These are phyloP conservation scores for Tolypocladium ovalisporum DNA, from an alignment of 2,329 filamentous ascomycete species.

Conservation along the genomic window DNA sequence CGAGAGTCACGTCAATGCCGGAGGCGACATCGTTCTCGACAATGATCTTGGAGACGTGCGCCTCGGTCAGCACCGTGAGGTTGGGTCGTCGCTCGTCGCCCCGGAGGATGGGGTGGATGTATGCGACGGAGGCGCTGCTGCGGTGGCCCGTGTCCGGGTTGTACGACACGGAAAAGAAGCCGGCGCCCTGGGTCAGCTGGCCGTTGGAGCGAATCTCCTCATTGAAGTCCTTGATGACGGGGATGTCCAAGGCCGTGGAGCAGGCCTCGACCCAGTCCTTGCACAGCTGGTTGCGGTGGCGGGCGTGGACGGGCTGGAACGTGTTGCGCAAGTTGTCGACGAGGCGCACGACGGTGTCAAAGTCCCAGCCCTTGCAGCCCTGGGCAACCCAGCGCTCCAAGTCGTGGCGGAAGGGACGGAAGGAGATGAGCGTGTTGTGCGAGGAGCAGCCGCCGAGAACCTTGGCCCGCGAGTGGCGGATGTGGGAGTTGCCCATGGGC, in stretches of 20 bases:
- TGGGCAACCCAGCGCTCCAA: conserved; percentile 72
- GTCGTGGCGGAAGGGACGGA: conserved; percentile 85
- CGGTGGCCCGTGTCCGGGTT: conserved; percentile 80
- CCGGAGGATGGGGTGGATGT: conserved; percentile 82
- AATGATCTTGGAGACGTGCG: conserved; percentile 77
- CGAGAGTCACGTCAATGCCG: conserved; percentile 57
- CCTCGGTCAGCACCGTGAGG: conserved; percentile 75
- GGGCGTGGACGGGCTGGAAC: conserved; percentile 77
- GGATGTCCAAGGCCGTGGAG: conserved; percentile 68
- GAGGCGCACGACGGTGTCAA: conserved; percentile 71
- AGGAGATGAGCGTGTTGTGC: conserved; percentile 89
- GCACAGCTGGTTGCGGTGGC: conserved; percentile 83
- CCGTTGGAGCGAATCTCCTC: conserved; percentile 66
- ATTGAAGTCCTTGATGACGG: conserved; percentile 79
- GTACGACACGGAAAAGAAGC: conserved; percentile 86
- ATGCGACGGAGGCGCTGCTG: conserved; percentile 80
- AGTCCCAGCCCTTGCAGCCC: conserved; percentile 78
- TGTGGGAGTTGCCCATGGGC: conserved; percentile 83
- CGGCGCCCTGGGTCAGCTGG: conserved; percentile 62
- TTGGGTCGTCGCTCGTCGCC: conserved; percentile 76
- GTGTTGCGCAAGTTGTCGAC: conserved; percentile 80
- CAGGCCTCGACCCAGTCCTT: conserved; percentile 81
- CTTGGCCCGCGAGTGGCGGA: conserved; percentile 85
- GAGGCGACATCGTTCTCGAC: conserved; percentile 58
- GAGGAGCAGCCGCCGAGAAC: conserved; percentile 87